phyloP scores from a whole-genome alignment of 257 asterid genomes.

The Verbascum thapsus region DNA sequence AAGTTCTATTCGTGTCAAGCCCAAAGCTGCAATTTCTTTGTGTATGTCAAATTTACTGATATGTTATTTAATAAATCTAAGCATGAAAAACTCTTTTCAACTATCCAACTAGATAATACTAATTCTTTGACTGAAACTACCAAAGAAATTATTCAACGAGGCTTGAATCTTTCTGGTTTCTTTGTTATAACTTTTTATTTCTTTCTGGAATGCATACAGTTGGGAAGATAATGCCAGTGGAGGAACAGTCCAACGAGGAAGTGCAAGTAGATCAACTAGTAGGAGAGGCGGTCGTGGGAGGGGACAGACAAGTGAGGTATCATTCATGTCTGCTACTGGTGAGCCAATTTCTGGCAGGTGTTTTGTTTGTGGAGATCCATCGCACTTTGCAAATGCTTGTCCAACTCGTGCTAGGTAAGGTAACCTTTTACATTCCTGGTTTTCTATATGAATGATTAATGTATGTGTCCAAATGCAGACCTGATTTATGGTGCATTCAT shows the following conservation, averaged over 20 bases:
- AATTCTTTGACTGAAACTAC: no score
- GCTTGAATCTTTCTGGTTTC: conserved; percentile 13
- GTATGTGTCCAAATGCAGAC: no score
- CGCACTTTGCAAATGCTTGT: conserved; percentile 82
- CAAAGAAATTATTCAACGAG: neutral
- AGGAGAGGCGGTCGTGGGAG: conserved; percentile 70
- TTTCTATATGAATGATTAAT: no score
- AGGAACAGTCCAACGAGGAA: conserved; percentile 44
- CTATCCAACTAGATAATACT: no score
- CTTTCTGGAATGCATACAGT: conserved; percentile 54
- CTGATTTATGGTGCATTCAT: no score
- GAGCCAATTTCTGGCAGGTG: conserved; percentile 87
- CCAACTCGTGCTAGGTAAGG: conserved; percentile 82
- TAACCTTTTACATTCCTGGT: neutral
- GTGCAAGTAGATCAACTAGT: conserved; percentile 41
- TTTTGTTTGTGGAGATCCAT: conserved; percentile 90
- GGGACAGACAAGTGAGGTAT: conserved; percentile 40
- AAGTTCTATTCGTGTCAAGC: conserved; percentile 87
- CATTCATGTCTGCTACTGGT: conserved; percentile 88
- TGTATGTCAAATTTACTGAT: conserved; percentile 52
- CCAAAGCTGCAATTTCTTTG: conserved; percentile 82
- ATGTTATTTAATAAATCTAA: conserved; percentile 3
- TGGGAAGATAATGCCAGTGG: conserved; percentile 78
- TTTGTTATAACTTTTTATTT: conserved; percentile 2
- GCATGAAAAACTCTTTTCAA: conserved; percentile 19